Evolutionary conservation across 2,329 filamentous ascomycete species (phyloP), one percentile per base, ranked within the genome.

Genomic region (Aspergillus fructus): DNA sequence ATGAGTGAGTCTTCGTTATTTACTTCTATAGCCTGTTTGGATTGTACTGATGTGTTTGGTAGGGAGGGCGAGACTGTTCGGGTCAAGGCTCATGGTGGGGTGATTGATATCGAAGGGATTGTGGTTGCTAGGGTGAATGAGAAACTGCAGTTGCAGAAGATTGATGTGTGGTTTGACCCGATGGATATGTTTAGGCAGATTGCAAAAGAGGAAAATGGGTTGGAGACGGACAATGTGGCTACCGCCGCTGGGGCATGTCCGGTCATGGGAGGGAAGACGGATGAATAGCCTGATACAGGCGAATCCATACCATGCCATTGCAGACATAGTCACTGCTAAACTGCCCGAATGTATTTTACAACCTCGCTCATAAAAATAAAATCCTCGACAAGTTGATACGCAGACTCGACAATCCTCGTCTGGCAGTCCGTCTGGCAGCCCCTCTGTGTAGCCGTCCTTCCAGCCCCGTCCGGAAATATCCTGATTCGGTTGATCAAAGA

Each of bases 161-260:
- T 89, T 3, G 83, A 88, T 59, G 85, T 85, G 0, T 89, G 84
- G 80, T 88, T 86, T 62, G 86, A 89, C 64, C 84, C 86, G 0
- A 73, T 87, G 67, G 81, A 85, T 41, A 86, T 89, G 85, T 89
- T 89, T 67, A 76, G 84, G 5, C 85, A 88, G 73, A 88, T 89
- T 49, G 79, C 56, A 1, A 52, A 55, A 5, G 60, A 61, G 5
- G 52, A 56, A n/a, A 50, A 55, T 37, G 34, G 34, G 13, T 2
- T 15, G 13, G n/a, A 37, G 5, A 37, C 5, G 13, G 34, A n/a
- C 34, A 12, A 37, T n/a, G 34, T 37, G 13, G 12, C 34, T 15
- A 12, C 34, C n/a, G 34, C 34, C 5, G 13, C 34, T 37, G 13
- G 12, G 34, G 34, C 7, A 15, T 37, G 34, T 7, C 34, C 34